These are phyloP conservation scores for Ilyonectria robusta DNA, from an alignment of 2,329 filamentous ascomycete species.

Conservation along the genomic window DNA sequence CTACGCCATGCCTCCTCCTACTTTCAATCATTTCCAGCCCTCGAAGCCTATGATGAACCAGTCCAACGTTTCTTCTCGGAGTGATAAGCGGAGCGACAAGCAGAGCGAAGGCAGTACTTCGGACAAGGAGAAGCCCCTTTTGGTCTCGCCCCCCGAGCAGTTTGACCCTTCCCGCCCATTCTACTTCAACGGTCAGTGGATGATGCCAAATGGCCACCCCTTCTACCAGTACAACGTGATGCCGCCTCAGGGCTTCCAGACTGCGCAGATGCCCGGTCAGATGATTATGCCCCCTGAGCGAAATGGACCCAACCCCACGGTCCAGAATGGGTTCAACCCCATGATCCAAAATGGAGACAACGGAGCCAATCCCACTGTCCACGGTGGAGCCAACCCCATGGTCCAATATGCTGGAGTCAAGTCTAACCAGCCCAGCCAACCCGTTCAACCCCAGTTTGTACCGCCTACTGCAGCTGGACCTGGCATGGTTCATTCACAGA, in stretches of 20 bases:
- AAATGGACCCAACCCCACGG: constrained; percentile 12
- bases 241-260: constrained; percentile 46
- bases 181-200: constrained; percentile 61
- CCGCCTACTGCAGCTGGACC: neutral
- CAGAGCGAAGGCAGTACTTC: constrained; percentile 50
- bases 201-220: constrained; percentile 52
- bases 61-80: constrained; percentile 38
- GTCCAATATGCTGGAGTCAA: constrained; percentile 1
- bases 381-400: constrained; percentile 3
- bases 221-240: constrained; percentile 49
- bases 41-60: constrained; percentile 39
- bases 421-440: constrained; percentile 18
- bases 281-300: constrained; percentile 31
- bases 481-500: constrained; percentile 23
- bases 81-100: constrained; percentile 47
- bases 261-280: constrained; percentile 44
- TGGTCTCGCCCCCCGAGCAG: constrained; percentile 59
- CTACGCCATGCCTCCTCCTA: constrained; percentile 45
- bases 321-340: constrained; percentile 13
- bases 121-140: constrained; percentile 51
- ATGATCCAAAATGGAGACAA: constrained; percentile 4
- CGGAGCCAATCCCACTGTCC: constrained; percentile 42
- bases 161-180: constrained; percentile 63
- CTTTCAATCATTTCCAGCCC: constrained; percentile 42
- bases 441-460: constrained; percentile 23